Conservation (phyloP, 139 green algal genomes). For the Coccomyxa sp. region DNA sequence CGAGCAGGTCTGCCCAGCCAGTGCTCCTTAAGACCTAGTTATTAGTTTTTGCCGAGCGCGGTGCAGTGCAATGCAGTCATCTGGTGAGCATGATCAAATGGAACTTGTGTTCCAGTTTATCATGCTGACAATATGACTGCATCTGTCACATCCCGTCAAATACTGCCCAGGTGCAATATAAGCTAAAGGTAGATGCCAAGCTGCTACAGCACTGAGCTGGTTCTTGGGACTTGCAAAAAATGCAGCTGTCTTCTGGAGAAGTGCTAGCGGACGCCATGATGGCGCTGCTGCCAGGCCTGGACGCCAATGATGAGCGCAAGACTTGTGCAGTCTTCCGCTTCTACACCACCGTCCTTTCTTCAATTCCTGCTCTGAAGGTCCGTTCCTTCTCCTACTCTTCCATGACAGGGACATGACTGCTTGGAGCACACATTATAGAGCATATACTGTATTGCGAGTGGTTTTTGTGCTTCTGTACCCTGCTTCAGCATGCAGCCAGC, state of each 20-base stretch:
- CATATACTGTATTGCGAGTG: not conserved
- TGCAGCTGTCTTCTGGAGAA: constrained; percentile 11
- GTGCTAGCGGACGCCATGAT: constrained; percentile 68
- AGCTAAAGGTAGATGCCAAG: too few species aligned
- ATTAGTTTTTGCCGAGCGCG: too few species aligned
- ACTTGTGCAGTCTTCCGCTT: constrained; percentile 76
- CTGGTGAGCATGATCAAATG: too few species aligned
- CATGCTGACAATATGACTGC: too few species aligned
- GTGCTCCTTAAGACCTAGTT: not conserved
- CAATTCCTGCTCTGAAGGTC: constrained; percentile 30
- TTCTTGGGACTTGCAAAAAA: not conserved
- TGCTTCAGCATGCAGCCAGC: too few species aligned
- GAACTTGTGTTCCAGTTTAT: too few species aligned
- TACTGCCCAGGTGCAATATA: too few species aligned
- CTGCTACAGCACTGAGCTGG: too few species aligned
- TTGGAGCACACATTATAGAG: not conserved
- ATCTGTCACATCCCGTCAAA: too few species aligned
- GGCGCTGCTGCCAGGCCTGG: constrained; percentile 83
- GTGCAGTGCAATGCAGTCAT: too few species aligned
- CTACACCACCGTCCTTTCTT: constrained; percentile 55
- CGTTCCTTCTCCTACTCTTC: not conserved
- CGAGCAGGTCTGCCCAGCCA: not conserved
- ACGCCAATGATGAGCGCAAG: constrained; percentile 90
- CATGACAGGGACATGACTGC: not conserved
- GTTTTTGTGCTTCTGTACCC: not conserved